Evolutionary conservation across 2,329 filamentous ascomycete genomes (phyloP).

Genomic region (Curvularia hawaiiensis): DNA sequence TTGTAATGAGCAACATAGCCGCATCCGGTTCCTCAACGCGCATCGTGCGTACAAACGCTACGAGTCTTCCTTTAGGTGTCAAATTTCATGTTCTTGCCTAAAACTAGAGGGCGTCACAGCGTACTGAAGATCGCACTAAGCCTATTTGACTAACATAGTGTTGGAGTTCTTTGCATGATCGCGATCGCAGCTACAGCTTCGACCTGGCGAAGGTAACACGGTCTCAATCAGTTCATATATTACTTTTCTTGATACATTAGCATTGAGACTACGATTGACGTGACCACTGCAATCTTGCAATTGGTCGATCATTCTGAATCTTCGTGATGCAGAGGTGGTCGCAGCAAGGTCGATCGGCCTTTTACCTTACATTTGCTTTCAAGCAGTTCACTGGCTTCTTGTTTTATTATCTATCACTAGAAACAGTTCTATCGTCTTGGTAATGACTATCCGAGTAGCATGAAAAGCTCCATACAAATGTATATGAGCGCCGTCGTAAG

Average conservation of each 20-base stretch:
- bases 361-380: neutral
- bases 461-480: neutral
- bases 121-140: neutral
- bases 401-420: neutral
- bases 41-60: neutral
- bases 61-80: neutral
- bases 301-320: neutral
- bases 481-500: too few species aligned
- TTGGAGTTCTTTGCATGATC: neutral
- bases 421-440: neutral
- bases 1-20: neutral
- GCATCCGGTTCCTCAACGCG: constrained; percentile 1
- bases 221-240: neutral
- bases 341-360: neutral
- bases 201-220: neutral
- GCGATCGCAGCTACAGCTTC: neutral
- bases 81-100: neutral
- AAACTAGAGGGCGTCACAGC: neutral
- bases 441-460: too few species aligned
- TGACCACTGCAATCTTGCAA: neutral
- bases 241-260: neutral
- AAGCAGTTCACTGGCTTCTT: neutral
- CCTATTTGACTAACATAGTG: neutral
- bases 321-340: neutral
- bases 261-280: neutral